Conservation (phyloP, 768 basidiomycete genomes). For the Clitopilus hobsonii region DNA sequence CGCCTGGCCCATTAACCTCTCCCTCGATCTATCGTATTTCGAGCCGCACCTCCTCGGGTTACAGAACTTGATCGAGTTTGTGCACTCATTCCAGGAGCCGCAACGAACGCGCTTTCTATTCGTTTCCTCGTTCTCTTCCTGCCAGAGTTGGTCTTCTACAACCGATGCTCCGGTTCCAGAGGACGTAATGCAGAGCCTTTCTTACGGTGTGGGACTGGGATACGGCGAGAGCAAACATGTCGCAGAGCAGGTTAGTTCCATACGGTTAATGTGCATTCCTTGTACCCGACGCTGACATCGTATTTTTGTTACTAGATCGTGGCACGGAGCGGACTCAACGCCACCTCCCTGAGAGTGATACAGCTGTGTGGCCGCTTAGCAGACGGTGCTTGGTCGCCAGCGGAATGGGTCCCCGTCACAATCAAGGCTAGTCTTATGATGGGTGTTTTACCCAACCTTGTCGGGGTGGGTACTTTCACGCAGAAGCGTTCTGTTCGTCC, state of each 20-base stretch:
- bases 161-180: slow-evolving; percentile 25
- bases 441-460: slow-evolving; percentile 20
- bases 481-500: background rate
- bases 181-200: slow-evolving; percentile 20
- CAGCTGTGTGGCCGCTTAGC: slow-evolving; percentile 30
- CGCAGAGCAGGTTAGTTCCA: slow-evolving; percentile 22
- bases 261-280: background rate
- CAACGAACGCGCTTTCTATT: slow-evolving; percentile 21
- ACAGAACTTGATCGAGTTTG: slow-evolving; percentile 25
- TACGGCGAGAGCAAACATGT: slow-evolving; percentile 31
- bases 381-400: slow-evolving; percentile 33
- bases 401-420: slow-evolving; percentile 34
- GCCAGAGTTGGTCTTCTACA: slow-evolving; percentile 12
- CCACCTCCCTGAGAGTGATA: slow-evolving; percentile 27
- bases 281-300: background rate
- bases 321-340: slow-evolving; percentile 22
- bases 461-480: slow-evolving; percentile 20
- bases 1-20: slow-evolving; percentile 39
- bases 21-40: slow-evolving; percentile 29
- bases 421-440: slow-evolving; percentile 28
- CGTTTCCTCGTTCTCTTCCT: slow-evolving; percentile 27
- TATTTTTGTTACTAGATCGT: slow-evolving; percentile 19
- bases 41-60: slow-evolving; percentile 29
- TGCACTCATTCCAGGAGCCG: slow-evolving; percentile 13
- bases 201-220: slow-evolving; percentile 21